phyloP scores from a whole-genome alignment of 768 basidiomycete species.

The Phaffia australis region DNA sequence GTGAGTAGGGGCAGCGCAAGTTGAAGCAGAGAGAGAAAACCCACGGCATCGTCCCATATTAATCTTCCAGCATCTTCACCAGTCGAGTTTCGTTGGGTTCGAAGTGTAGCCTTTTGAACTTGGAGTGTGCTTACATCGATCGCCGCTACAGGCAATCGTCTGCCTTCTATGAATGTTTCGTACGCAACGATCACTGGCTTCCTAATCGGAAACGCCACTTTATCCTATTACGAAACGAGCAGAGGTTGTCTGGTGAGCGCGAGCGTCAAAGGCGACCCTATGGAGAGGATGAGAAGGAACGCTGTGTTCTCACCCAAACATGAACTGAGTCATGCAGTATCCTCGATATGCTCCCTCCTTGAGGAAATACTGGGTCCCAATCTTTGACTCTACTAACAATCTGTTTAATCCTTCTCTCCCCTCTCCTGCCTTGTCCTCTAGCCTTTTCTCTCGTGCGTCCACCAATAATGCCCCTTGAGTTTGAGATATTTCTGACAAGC shows the following conservation, averaged over 20 bases:
- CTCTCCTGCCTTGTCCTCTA: too few species aligned
- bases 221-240: background rate
- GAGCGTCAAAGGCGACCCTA: too few species aligned
- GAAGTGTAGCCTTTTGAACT: background rate
- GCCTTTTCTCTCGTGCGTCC: too few species aligned
- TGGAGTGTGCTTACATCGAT: slow-evolving; percentile 1
- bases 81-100: too few species aligned
- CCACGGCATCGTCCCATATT: slow-evolving; percentile 14
- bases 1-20: background rate
- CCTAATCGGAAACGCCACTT: slow-evolving; percentile 9
- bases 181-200: slow-evolving; percentile 14
- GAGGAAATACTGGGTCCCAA: slow-evolving; percentile 1
- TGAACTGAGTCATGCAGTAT: background rate
- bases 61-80: background rate
- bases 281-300: background rate
- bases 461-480: too few species aligned
- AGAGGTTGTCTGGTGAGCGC: background rate
- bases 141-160: slow-evolving; percentile 1
- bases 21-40: background rate
- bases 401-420: background rate
- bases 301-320: background rate
- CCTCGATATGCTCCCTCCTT: slow-evolving; percentile 15
- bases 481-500: too few species aligned
- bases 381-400: background rate
- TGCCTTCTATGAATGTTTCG: background rate